Evolutionary conservation across 2,329 filamentous ascomycete genomes (phyloP).

Genomic region (Trematosphaeria pertusa): DNA sequence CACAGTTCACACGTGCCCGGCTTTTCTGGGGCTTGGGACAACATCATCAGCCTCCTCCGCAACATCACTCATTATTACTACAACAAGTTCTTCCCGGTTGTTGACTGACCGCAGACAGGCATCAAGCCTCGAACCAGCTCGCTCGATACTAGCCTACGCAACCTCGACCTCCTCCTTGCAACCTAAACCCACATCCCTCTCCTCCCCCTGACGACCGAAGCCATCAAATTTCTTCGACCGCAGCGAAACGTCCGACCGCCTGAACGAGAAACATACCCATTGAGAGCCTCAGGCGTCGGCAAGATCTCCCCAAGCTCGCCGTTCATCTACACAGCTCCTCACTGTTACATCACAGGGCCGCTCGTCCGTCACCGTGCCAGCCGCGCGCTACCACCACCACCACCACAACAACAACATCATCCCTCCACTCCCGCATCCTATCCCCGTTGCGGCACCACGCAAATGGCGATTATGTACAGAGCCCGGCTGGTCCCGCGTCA

Average conservation of each 20-base stretch:
- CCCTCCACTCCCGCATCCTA: no score
- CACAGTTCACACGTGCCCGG: no score
- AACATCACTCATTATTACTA: background rate
- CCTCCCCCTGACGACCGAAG: background rate
- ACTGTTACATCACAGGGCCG: slow-evolving; percentile 10
- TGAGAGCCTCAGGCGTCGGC: slow-evolving; percentile 3
- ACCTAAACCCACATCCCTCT: no score
- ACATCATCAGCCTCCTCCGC: background rate
- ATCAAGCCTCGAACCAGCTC: background rate
- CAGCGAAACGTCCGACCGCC: no score
- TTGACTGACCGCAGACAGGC: background rate
- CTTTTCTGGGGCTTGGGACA: no score
- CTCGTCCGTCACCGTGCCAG: background rate
- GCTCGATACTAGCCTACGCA: background rate
- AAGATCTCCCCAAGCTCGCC: background rate
- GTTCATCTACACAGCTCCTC: slow-evolving; percentile 1
- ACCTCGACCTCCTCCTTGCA: no score
- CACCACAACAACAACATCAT: background rate
- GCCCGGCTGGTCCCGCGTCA: slow-evolving; percentile 7
- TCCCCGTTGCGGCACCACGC: no score
- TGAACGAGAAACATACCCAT: slow-evolving; percentile 11
- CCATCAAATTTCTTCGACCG: no score
- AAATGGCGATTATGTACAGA: background rate
- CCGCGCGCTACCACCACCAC: slow-evolving; percentile 12
- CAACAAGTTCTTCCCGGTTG: no score